Evolutionary conservation across 305 asterid species (phyloP).

Genomic region (Solanum chacoense): DNA sequence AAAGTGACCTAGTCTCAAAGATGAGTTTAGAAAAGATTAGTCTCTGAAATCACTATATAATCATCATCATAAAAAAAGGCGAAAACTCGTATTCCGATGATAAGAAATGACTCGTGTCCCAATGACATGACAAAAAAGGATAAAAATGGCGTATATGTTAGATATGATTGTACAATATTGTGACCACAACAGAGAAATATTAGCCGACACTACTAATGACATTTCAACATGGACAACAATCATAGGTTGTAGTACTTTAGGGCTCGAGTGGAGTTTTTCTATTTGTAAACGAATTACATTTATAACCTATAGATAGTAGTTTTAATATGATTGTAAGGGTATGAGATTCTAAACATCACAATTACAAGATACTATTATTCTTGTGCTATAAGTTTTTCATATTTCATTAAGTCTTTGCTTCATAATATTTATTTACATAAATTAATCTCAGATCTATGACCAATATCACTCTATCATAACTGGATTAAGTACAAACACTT

Average conservation of each 20-base stretch:
- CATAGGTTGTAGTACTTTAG: not conserved
- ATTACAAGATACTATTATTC: not conserved
- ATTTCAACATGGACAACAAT: not conserved
- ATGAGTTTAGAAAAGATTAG: not conserved
- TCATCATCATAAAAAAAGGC: not conserved
- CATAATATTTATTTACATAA: not conserved
- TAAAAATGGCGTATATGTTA: not conserved
- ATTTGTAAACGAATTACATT: not conserved
- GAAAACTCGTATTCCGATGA: not conserved
- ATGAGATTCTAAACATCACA: not conserved
- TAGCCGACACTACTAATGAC: not conserved
- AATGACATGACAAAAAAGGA: not conserved
- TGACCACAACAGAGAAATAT: not conserved
- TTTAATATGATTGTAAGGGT: not conserved
- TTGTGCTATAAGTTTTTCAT: not conserved
- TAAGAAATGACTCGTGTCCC: not conserved
- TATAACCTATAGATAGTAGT: not conserved
- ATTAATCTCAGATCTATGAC: not conserved
- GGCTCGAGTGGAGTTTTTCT: not conserved
- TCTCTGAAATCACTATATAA: not conserved
- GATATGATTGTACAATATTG: not conserved
- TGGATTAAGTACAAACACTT: not conserved
- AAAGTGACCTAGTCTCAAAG: not conserved
- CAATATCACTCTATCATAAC: not conserved
- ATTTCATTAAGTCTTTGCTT: not conserved